Evolutionary conservation across 1,139 yeast species (phyloP).

Genomic region (Saccharomycopsis hybrid): DNA sequence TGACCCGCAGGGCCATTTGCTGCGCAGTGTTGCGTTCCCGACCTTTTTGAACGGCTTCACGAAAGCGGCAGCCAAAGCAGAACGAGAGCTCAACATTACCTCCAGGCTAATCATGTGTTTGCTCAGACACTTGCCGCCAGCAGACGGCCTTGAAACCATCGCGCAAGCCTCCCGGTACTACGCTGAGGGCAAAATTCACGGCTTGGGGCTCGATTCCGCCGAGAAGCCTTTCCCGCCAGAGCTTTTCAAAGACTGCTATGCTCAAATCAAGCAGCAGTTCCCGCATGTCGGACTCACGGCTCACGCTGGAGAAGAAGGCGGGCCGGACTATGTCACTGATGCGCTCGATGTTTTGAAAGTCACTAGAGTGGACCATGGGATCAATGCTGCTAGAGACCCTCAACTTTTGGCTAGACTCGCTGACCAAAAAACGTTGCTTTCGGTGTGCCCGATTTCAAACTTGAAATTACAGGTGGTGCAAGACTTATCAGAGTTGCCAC

Average conservation of each 20-base stretch:
- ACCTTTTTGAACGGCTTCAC: slow-evolving; percentile 58
- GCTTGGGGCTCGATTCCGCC: slow-evolving; percentile 70
- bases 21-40: slow-evolving; percentile 47
- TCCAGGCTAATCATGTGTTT: slow-evolving; percentile 74
- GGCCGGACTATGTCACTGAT: slow-evolving; percentile 51
- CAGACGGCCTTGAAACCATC: slow-evolving; percentile 50
- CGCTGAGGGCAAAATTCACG: slow-evolving; percentile 52
- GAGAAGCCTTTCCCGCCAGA: slow-evolving; percentile 73
- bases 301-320: slow-evolving; percentile 87
- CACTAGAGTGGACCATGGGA: slow-evolving; percentile 77
- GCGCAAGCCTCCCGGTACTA: slow-evolving; percentile 44
- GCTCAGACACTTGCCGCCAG: slow-evolving; percentile 63
- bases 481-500: slow-evolving; percentile 60
- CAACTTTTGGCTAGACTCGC: slow-evolving; percentile 52
- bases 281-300: slow-evolving; percentile 62
- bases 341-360: slow-evolving; percentile 55
- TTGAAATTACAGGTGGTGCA: slow-evolving; percentile 65
- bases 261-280: slow-evolving; percentile 37
- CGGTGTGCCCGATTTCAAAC: slow-evolving; percentile 74
- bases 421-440: slow-evolving; percentile 45
- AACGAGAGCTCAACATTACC: slow-evolving; percentile 49
- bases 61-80: slow-evolving; percentile 57
- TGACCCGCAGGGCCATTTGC: slow-evolving; percentile 80
- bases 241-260: slow-evolving; percentile 56
- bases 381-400: slow-evolving; percentile 50